These are phyloP conservation scores for Lizonia empirigonia DNA, from an alignment of 2,329 filamentous ascomycete species.

Conservation along the genomic window DNA sequence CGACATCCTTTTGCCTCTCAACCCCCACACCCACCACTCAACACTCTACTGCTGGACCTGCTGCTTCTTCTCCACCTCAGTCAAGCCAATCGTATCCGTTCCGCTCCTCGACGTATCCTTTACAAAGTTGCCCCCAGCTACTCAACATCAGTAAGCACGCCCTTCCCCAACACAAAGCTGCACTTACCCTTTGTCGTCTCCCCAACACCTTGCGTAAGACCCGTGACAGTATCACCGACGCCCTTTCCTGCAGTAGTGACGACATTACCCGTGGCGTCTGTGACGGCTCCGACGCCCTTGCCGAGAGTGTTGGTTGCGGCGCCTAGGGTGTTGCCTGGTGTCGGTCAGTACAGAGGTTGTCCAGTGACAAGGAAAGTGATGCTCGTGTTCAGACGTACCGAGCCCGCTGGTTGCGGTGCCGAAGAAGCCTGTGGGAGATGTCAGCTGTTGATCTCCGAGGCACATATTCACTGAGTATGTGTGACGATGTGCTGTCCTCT, in stretches of 20 bases:
- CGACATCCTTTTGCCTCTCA: background rate
- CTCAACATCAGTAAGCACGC: slow-evolving; percentile 15
- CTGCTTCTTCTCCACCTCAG: slow-evolving; percentile 24
- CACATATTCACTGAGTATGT: too few species aligned
- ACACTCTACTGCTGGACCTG: slow-evolving; percentile 18
- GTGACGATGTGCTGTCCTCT: too few species aligned
- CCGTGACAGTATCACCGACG: slow-evolving; percentile 43
- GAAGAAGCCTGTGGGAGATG: slow-evolving; percentile 35
- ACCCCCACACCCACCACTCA: background rate
- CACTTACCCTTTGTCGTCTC: slow-evolving; percentile 44
- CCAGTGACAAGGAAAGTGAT: background rate
- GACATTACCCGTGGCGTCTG: slow-evolving; percentile 39
- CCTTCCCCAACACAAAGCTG: too few species aligned
- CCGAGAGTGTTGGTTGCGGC: slow-evolving; percentile 43
- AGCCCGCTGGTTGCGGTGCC: slow-evolving; percentile 41
- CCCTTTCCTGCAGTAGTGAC: slow-evolving; percentile 43
- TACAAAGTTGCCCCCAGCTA: slow-evolving; percentile 39
- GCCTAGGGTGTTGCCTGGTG: slow-evolving; percentile 44
- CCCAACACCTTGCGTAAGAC: slow-evolving; percentile 41
- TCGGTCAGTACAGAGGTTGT: slow-evolving; percentile 1
- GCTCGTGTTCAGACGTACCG: slow-evolving; percentile 22
- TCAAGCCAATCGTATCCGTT: slow-evolving; percentile 27
- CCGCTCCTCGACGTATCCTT: slow-evolving; percentile 38
- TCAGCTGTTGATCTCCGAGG: background rate
- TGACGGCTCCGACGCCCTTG: slow-evolving; percentile 40